These are phyloP conservation scores for Pichia sp. DNA, from an alignment of 1,139 yeast genomes.

Conservation along the genomic window DNA sequence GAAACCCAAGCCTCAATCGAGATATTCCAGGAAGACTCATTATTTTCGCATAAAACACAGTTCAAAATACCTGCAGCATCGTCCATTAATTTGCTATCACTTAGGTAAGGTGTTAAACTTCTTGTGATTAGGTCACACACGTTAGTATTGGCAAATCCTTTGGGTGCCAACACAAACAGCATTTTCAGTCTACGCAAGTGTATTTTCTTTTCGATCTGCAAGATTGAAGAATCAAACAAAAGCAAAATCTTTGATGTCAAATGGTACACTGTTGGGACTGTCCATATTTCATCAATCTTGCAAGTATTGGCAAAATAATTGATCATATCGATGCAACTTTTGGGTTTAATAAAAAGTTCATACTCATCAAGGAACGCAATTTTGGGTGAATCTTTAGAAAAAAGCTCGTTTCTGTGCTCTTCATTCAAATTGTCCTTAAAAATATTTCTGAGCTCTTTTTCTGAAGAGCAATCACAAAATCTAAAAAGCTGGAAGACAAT, in stretches of 20 bases:
- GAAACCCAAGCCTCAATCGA: constrained; percentile 1
- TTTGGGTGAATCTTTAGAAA: constrained; percentile 1
- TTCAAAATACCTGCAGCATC: constrained; percentile 31
- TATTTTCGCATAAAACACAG: constrained; percentile 15
- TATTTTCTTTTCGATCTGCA: constrained; percentile 30
- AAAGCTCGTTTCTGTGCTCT: background rate
- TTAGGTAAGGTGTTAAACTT: constrained; percentile 29
- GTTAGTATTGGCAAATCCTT: constrained; percentile 19
- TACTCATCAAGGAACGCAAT: constrained; percentile 18
- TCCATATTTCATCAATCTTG: constrained; percentile 37
- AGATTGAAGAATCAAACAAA: constrained; percentile 28
- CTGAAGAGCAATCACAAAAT: constrained; percentile 36
- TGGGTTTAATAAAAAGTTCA: constrained; percentile 23
- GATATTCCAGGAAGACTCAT: background rate
- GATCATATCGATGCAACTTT: constrained; percentile 17
- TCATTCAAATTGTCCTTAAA: background rate
- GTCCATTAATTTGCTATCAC: constrained; percentile 21
- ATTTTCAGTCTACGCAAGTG: constrained; percentile 41
- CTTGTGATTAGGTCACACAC: constrained; percentile 30
- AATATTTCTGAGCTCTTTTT: constrained; percentile 1
- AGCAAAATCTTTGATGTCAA: constrained; percentile 36
- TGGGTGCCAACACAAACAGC: constrained; percentile 34
- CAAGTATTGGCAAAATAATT: constrained; percentile 13
- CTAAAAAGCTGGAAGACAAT: constrained; percentile 35
- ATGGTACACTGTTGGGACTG: constrained; percentile 36